Conservation (phyloP, 2,329 filamentous ascomycete genomes). For the Celoporthe dispersa region DNA sequence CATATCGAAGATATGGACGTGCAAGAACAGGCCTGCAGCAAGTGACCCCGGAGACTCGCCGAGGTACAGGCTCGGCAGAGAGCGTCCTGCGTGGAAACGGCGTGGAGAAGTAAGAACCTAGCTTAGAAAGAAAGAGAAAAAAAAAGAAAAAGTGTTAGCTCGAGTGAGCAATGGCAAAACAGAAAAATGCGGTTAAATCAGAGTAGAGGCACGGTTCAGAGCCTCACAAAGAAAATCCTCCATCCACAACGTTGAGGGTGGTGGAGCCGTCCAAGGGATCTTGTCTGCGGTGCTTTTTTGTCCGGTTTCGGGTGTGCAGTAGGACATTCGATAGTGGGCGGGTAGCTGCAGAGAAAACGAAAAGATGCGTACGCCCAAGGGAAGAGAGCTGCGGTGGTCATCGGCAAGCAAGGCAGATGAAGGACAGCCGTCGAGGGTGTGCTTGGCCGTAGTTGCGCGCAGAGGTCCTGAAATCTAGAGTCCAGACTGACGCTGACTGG, state of each 20-base stretch:
- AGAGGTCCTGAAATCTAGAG: not conserved
- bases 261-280: not conserved
- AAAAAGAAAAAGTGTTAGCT: not conserved
- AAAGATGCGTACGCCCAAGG: not conserved
- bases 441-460: not conserved
- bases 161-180: not conserved
- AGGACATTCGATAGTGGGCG: not conserved
- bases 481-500: slow-evolving; percentile 15
- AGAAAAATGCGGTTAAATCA: slow-evolving; percentile 1
- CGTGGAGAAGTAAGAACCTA: not conserved
- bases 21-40: not conserved
- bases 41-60: not conserved
- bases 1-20: not conserved
- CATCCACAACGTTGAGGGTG: not conserved
- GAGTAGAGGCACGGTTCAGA: not conserved
- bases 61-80: not conserved
- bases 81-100: not conserved
- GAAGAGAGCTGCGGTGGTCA: not conserved
- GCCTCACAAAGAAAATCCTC: not conserved
- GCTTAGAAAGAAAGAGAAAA: too few species aligned
- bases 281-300: slow-evolving; percentile 1
- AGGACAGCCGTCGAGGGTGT: not conserved
- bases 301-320: slow-evolving; percentile 7
- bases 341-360: not conserved
- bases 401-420: not conserved